These are phyloP conservation scores for Discostella stelligeroides DNA, from an alignment of 108 stramenopile species.

Conservation along the genomic window DNA sequence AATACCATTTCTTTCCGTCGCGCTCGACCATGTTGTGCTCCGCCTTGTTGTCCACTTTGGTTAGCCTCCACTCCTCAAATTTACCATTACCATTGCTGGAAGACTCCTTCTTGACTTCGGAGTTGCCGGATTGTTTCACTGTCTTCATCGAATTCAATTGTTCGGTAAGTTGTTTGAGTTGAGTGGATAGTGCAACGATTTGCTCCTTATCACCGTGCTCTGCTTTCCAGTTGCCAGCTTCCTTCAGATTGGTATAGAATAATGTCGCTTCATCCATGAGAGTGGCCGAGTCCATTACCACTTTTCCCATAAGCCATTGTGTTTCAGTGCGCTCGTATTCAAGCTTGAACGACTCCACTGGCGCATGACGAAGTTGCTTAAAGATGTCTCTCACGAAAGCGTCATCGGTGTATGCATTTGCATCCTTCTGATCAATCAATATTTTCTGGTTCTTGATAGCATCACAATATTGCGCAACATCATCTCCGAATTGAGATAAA, in stretches of 20 bases:
- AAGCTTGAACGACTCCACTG: background rate
- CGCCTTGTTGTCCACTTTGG: background rate
- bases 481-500: background rate
- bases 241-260: background rate
- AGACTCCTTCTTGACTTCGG: background rate
- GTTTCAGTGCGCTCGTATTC: background rate
- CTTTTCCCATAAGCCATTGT: background rate
- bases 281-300: background rate
- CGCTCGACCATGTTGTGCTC: too few relatives aligned
- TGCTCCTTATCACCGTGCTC: background rate
- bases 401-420: background rate
- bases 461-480: background rate
- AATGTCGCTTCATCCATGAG: conserved; percentile 1
- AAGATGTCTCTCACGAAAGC: background rate
- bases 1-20: background rate
- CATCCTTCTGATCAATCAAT: conserved; percentile 7
- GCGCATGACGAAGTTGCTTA: background rate
- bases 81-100: too few relatives aligned
- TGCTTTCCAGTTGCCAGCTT: background rate
- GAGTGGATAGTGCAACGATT: conserved; percentile 3
- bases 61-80: background rate
- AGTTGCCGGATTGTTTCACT: too few relatives aligned
- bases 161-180: too few relatives aligned
- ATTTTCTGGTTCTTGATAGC: background rate
- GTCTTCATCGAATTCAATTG: too few relatives aligned